These are phyloP conservation scores for Drechmeria coniospora DNA, from an alignment of 2,329 filamentous ascomycete genomes.

Conservation along the genomic window DNA sequence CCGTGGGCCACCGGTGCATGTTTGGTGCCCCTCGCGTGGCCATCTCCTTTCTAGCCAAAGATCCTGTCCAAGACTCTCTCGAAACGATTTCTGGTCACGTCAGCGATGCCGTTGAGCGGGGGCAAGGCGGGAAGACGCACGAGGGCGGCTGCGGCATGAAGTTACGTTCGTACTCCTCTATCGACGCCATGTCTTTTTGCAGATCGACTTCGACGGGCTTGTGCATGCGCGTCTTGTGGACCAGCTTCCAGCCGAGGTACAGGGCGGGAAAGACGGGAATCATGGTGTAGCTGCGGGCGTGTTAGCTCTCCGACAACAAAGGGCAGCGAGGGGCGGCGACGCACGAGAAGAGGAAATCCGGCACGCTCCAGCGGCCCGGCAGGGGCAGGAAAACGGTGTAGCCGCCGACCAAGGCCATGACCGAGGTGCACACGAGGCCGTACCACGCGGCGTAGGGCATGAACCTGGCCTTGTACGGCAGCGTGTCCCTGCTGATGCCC, in stretches of 20 bases:
- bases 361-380: slow-evolving; percentile 44
- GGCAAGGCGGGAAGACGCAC: slow-evolving; percentile 20
- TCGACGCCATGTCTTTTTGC: slow-evolving; percentile 42
- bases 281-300: slow-evolving; percentile 44
- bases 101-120: neutral
- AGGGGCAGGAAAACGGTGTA: slow-evolving; percentile 59
- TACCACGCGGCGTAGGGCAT: slow-evolving; percentile 62
- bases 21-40: neutral
- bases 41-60: slow-evolving; percentile 4
- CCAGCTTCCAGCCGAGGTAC: slow-evolving; percentile 56
- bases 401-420: slow-evolving; percentile 63
- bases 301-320: neutral
- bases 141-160: slow-evolving; percentile 38
- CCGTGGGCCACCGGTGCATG: neutral
- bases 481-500: slow-evolving; percentile 46
- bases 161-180: slow-evolving; percentile 51
- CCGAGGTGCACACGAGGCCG: slow-evolving; percentile 42
- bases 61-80: slow-evolving; percentile 8
- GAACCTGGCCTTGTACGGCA: slow-evolving; percentile 55
- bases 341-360: slow-evolving; percentile 58
- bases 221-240: slow-evolving; percentile 45
- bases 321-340: slow-evolving; percentile 9
- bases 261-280: slow-evolving; percentile 55
- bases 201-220: slow-evolving; percentile 47
- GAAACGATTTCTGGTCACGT: slow-evolving; percentile 6